phyloP scores from a whole-genome alignment of 2,329 filamentous ascomycete genomes.

The Thelonectria rubi region DNA sequence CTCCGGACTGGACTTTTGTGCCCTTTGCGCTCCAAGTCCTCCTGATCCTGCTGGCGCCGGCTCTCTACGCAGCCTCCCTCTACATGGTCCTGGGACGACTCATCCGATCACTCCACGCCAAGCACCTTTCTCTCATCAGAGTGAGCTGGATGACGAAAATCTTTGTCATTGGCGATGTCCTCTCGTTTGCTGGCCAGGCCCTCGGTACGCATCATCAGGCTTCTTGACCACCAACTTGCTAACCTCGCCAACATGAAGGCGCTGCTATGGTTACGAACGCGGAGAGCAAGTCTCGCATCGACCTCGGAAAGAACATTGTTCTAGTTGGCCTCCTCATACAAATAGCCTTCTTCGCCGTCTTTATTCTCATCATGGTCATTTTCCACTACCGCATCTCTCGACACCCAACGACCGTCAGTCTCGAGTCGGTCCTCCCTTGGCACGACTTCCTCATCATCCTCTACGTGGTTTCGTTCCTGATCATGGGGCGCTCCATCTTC shows the following conservation, averaged over 20 bases:
- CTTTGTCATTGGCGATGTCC: slow-evolving; percentile 45
- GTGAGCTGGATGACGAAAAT: slow-evolving; percentile 42
- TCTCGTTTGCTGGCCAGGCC: slow-evolving; percentile 44
- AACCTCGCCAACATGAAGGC: slow-evolving; percentile 1
- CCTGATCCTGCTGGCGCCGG: slow-evolving; percentile 52
- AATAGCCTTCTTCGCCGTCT: slow-evolving; percentile 62
- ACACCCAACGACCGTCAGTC: slow-evolving; percentile 26
- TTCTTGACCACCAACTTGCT: not conserved
- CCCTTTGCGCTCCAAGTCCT: slow-evolving; percentile 53
- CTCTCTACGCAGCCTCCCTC: slow-evolving; percentile 56
- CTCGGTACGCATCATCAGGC: slow-evolving; percentile 23
- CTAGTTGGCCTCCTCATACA: slow-evolving; percentile 63
- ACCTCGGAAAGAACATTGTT: slow-evolving; percentile 57
- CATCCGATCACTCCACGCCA: slow-evolving; percentile 41
- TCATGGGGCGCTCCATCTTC: slow-evolving; percentile 46
- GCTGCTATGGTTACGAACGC: slow-evolving; percentile 36
- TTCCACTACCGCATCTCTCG: slow-evolving; percentile 50
- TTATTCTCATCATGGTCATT: slow-evolving; percentile 54
- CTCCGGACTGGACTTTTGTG: slow-evolving; percentile 41
- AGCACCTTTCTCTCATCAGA: slow-evolving; percentile 33
- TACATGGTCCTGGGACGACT: slow-evolving; percentile 56
- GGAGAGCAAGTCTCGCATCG: slow-evolving; percentile 32
- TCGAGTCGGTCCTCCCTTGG: slow-evolving; percentile 39
- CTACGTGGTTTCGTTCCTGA: slow-evolving; percentile 48
- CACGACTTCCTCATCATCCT: slow-evolving; percentile 45